Base-by-base conservation (phyloP, 768 basidiomycete genomes). In the Boletus reticulatus region DNA sequence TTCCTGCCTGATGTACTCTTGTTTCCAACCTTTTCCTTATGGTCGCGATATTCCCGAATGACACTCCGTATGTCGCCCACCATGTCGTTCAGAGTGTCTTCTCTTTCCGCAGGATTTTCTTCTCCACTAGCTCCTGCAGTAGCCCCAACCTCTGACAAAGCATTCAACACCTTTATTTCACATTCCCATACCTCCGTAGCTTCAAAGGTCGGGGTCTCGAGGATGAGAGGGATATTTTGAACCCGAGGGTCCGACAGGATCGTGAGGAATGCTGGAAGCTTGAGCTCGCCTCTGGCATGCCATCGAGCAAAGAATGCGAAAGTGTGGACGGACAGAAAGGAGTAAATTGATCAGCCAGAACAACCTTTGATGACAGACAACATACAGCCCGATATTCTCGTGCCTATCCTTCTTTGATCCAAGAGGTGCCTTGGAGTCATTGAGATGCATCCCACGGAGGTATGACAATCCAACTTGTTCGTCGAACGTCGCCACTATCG, bases 321-420 rank as follows among this genome's bases (percentile, higher is more conserved):
- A 7, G 31, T 10, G 42, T 0, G 42, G 4, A 39, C 2, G 19
- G 38, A 36, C 16, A 31, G 17, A 14, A 50, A 13, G 12, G 43
- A 37, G 16, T 0, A 45, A 22, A 39, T 17, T 6, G 29, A 29
- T 58, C 45, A 48, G 14, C 16, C 13, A 34, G 24, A 46, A 39
- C 39, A 41, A 36, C 10, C 4, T 13, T 36, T n/a, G 37, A 14
- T 7, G 17, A 51, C 37, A 1, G 34, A 45, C 39, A 6, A 78
- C 88, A 58, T 64, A 90, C 88, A 89, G 67, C 20, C 93, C 93
- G 37, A 94, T 85, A 58, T 92, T 94, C 68, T 92, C 85, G 61
- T 94, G 93, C 38, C 89, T 73, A 62, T 94, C 93, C 60, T 83
- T 85, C 61, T 80, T 85, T 13, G 87, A 85, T 4, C 76, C 80